Evolutionary conservation across 495 filamentous ascomycete species (phyloP), one percentile per base, ranked within the genome.

Genomic region (Lophium mytilinum): DNA sequence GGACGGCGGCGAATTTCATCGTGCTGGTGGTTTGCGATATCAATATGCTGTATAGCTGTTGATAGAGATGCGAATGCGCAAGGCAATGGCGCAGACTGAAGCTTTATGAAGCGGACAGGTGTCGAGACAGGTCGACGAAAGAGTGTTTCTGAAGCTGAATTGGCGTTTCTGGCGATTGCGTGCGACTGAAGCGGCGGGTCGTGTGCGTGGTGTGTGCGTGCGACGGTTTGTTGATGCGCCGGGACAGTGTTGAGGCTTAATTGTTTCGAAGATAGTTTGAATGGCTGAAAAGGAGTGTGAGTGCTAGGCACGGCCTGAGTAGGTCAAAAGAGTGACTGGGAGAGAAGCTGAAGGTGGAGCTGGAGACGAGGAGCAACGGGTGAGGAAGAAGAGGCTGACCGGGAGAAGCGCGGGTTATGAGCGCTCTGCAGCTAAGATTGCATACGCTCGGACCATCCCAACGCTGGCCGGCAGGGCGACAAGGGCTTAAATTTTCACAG

Each of bases 261-360:
- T 15, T 1, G 45, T 48, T 48, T 9, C 14, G 45, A 9, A 48
- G 43, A 47, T 5, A 14, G 18, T 48, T 21, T 48, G 24, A 30
- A 30, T 30, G 17, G 17, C 45, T 24, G 45, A 64, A 54, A 50
- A 30, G 2, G 61, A 57, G 56, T 53, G 57, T 64, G 57, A 40
- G 45, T 41, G 57, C 41, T 37, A 46, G 52, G 56, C 50, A 40
- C 57, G 57, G 61, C 61, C 61, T 49, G 53, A 57, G 53, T 30
- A 14, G 14, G 14, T 30, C 45, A 48, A 48, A 48, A 2, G 45
- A 48, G 45, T 48, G 45, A 48, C 45, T 48, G 45, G 14, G 21
- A 24, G 15, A 24, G 6, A n/a, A 48, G 45, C 39, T 12, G 11
- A 24, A 14, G 17, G 45, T 7, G 9, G 33, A 24, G 14, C 18